These are phyloP conservation scores for Wickerhamomyces xylosicus DNA, from an alignment of 805 yeast species.

Conservation along the genomic window DNA sequence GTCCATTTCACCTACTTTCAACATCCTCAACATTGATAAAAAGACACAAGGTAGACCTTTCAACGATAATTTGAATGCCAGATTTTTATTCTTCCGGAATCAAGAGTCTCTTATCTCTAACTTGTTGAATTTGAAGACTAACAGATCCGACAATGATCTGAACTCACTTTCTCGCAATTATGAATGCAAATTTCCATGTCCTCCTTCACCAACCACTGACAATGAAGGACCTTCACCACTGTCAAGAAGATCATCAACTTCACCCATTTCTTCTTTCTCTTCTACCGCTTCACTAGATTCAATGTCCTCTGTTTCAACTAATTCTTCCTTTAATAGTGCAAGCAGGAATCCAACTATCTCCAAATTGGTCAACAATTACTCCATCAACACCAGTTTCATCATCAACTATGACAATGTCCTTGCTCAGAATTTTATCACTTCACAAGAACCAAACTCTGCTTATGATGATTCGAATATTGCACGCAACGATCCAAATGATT, in stretches of 20 bases:
- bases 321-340: background rate
- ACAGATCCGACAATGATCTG: background rate
- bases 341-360: background rate
- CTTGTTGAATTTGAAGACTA: conserved; percentile 6
- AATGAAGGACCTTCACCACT: background rate
- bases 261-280: background rate
- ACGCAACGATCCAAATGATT: conserved; percentile 2
- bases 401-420: background rate
- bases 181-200: background rate
- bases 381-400: background rate
- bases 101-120: conserved; percentile 16
- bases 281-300: background rate
- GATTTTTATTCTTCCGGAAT: conserved; percentile 16
- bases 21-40: background rate
- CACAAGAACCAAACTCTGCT: background rate
- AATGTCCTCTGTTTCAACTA: background rate
- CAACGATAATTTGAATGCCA: conserved; percentile 16
- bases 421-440: background rate
- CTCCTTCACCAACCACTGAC: background rate
- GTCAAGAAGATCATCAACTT: background rate
- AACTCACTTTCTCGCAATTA: background rate
- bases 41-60: conserved; percentile 21
- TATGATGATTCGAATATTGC: conserved; percentile 7
- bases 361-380: background rate
- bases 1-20: background rate